Evolutionary conservation across 1,139 yeast genomes (phyloP).

Genomic region (Wickerhamomyces sp.): DNA sequence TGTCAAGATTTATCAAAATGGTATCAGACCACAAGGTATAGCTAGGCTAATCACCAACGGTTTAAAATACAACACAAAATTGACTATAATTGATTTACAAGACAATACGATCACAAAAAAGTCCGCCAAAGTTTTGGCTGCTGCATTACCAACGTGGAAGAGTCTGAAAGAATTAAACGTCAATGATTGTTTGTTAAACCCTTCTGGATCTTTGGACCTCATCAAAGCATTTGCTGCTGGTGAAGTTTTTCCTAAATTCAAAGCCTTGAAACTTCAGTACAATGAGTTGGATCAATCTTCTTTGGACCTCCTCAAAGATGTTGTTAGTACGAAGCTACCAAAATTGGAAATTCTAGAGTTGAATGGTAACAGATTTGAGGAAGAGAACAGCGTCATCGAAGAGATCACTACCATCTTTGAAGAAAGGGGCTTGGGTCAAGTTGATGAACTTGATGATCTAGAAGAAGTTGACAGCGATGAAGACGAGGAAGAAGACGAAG

Average conservation of each 20-base stretch:
- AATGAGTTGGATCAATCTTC: constrained; percentile 77
- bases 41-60: constrained; percentile 71
- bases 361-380: constrained; percentile 88
- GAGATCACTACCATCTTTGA: constrained; percentile 59
- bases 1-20: constrained; percentile 86
- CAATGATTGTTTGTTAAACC: constrained; percentile 82
- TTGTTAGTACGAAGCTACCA: constrained; percentile 52
- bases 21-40: constrained; percentile 92
- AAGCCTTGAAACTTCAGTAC: constrained; percentile 71
- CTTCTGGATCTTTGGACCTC: constrained; percentile 60
- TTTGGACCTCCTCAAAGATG: constrained; percentile 49
- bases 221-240: constrained; percentile 43
- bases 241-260: constrained; percentile 36
- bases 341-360: constrained; percentile 65
- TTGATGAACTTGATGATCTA: constrained; percentile 90
- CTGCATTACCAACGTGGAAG: constrained; percentile 49
- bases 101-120: constrained; percentile 88
- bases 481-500: constrained; percentile 68
- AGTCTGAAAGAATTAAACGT: constrained; percentile 70
- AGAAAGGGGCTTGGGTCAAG: constrained; percentile 69
- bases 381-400: constrained; percentile 59
- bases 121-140: constrained; percentile 75
- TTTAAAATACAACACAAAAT: constrained; percentile 50
- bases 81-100: constrained; percentile 78
- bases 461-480: constrained; percentile 88